Evolutionary conservation across 306 rosid genomes (phyloP).

Genomic region (Sesbania bispinosa): DNA sequence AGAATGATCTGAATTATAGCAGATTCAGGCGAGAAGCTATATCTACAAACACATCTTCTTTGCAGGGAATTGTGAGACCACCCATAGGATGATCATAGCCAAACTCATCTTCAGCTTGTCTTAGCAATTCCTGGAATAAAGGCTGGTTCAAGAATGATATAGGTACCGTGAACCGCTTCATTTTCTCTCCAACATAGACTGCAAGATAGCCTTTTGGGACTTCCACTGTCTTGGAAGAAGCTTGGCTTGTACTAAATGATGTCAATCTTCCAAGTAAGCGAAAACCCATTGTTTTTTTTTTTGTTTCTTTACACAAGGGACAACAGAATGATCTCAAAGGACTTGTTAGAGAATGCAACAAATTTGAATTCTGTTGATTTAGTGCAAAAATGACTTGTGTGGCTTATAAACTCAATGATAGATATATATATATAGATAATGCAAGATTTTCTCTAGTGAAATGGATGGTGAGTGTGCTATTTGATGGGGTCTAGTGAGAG

Average conservation of each 20-base stretch:
- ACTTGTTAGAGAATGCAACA: background rate
- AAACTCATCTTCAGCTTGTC: too few relatives aligned
- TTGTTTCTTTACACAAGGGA: background rate
- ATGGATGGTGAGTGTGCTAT: background rate
- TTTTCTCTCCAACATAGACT: slow-evolving; percentile 33
- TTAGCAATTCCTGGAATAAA: too few relatives aligned
- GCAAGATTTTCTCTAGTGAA: background rate
- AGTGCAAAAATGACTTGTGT: background rate
- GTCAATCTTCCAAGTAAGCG: slow-evolving; percentile 1
- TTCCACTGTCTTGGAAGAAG: background rate
- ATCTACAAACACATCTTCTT: background rate
- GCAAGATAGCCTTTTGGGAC: slow-evolving; percentile 33
- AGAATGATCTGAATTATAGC: too few relatives aligned
- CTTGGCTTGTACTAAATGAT: background rate
- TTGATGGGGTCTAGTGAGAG: background rate
- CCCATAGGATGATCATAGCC: too few relatives aligned
- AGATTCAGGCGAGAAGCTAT: background rate
- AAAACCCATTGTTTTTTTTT: slow-evolving; percentile 17
- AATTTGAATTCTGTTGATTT: background rate
- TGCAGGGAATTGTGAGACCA: too few relatives aligned
- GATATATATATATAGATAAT: background rate
- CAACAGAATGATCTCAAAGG: background rate
- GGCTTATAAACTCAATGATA: background rate
- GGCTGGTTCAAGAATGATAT: too few relatives aligned
- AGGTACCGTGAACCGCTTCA: slow-evolving; percentile 16